Conservation (phyloP, 169 alveolate species). For the Babesia ovis region DNA sequence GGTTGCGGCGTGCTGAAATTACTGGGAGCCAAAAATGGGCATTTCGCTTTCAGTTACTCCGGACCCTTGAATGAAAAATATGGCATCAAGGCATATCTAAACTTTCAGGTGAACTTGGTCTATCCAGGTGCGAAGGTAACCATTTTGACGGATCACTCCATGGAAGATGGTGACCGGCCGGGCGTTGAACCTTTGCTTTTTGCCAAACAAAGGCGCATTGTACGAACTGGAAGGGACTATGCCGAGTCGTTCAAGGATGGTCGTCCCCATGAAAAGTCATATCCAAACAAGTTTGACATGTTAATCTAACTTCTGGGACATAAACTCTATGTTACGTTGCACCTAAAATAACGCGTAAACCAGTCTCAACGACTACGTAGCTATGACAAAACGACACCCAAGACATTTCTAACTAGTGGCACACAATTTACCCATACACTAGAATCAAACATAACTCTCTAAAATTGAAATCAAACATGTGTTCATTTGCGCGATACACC, state of each 20-base stretch:
- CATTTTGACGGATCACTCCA: constrained; percentile 43
- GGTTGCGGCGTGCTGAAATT: constrained; percentile 71
- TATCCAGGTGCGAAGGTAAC: constrained; percentile 69
- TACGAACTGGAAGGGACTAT: constrained; percentile 59
- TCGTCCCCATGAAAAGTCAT: constrained; percentile 43
- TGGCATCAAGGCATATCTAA: constrained; percentile 62
- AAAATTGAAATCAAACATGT: background rate
- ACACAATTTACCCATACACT: no score
- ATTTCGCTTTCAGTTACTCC: constrained; percentile 64
- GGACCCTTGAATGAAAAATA: constrained; percentile 67
- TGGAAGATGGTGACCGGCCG: constrained; percentile 17
- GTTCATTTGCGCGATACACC: constrained; percentile 57
- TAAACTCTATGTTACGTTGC: no score
- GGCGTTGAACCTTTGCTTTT: constrained; percentile 62
- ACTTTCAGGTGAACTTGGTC: constrained; percentile 40
- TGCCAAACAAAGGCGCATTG: constrained; percentile 51
- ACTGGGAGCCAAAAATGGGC: constrained; percentile 71
- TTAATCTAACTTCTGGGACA: no score
- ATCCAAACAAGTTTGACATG: constrained; percentile 62
- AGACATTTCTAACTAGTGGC: no score
- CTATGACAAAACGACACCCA: no score
- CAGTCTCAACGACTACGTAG: no score
- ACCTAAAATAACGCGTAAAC: no score
- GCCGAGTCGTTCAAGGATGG: constrained; percentile 51
- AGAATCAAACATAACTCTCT: no score